phyloP scores from a whole-genome alignment of 1,284 basidiomycete species.

The Cutaneotrichosporon cavernicola region DNA sequence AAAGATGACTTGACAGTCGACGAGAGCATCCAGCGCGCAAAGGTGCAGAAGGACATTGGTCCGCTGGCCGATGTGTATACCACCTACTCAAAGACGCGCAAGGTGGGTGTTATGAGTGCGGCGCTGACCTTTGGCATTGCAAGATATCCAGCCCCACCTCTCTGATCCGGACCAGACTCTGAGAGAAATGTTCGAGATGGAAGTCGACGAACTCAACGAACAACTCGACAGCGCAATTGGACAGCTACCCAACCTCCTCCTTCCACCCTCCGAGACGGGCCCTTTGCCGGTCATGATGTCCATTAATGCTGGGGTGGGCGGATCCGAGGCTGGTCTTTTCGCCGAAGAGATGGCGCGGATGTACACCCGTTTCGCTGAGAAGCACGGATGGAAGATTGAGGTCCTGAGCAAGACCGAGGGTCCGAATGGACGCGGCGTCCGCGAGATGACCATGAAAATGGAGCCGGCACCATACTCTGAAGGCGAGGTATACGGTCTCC shows the following conservation, averaged over 20 bases:
- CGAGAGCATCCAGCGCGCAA: constrained; percentile 56
- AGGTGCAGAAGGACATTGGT: constrained; percentile 59
- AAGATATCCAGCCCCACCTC: constrained; percentile 65
- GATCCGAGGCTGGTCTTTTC: constrained; percentile 83
- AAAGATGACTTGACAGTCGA: constrained; percentile 25
- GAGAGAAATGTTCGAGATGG: constrained; percentile 71
- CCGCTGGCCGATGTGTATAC: constrained; percentile 59
- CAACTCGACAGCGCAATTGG: constrained; percentile 59
- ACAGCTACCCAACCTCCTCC: constrained; percentile 66
- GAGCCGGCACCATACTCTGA: constrained; percentile 56
- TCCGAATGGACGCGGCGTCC: constrained; percentile 67
- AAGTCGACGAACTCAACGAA: constrained; percentile 60
- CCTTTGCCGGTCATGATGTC: constrained; percentile 78
- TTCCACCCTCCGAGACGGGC: constrained; percentile 67
- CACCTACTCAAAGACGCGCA: constrained; percentile 55
- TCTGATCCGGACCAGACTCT: constrained; percentile 74
- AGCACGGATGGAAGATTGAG: constrained; percentile 51
- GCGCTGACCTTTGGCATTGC: constrained; percentile 57
- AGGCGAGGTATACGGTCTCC: constrained; percentile 69
- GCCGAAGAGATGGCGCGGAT: constrained; percentile 75
- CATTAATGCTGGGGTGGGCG: constrained; percentile 89
- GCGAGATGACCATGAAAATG: constrained; percentile 70
- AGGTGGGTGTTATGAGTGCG: constrained; percentile 48
- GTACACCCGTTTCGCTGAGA: constrained; percentile 71
- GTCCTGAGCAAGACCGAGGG: constrained; percentile 51